phyloP scores from a whole-genome alignment of 169 alveolate genomes.

The Babesia sp. region DNA sequence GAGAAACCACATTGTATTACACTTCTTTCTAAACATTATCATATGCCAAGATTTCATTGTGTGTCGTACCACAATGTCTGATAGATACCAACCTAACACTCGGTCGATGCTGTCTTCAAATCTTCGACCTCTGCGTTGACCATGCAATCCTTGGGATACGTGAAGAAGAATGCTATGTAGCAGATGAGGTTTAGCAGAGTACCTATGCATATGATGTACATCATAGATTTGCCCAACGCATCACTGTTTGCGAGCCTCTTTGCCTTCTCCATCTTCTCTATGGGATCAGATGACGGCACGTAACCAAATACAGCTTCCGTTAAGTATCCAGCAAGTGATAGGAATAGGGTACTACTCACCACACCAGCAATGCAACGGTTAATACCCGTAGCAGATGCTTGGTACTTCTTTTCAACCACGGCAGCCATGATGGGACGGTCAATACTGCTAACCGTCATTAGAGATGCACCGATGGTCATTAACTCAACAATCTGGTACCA shows the following conservation, averaged over 20 bases:
- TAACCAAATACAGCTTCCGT: constrained; percentile 84
- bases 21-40: too few relatives aligned
- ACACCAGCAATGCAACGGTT: constrained; percentile 86
- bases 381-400: constrained; percentile 84
- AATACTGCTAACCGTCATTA: constrained; percentile 89
- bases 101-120: too few relatives aligned
- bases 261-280: not conserved
- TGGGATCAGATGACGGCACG: not conserved
- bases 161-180: constrained; percentile 23
- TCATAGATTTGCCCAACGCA: constrained; percentile 21
- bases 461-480: constrained; percentile 81
- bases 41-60: too few relatives aligned
- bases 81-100: too few relatives aligned
- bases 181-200: constrained; percentile 9
- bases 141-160: constrained; percentile 8
- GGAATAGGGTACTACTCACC: constrained; percentile 84
- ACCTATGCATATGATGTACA: constrained; percentile 5
- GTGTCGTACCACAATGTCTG: too few relatives aligned
- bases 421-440: constrained; percentile 87
- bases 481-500: constrained; percentile 63
- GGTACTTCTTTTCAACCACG: constrained; percentile 85
- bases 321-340: constrained; percentile 85
- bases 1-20: too few relatives aligned
- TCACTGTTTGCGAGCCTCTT: constrained; percentile 3
- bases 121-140: not conserved